Conservation (phyloP, 2,329 filamentous ascomycete species). For the Botrytis tulipae region DNA sequence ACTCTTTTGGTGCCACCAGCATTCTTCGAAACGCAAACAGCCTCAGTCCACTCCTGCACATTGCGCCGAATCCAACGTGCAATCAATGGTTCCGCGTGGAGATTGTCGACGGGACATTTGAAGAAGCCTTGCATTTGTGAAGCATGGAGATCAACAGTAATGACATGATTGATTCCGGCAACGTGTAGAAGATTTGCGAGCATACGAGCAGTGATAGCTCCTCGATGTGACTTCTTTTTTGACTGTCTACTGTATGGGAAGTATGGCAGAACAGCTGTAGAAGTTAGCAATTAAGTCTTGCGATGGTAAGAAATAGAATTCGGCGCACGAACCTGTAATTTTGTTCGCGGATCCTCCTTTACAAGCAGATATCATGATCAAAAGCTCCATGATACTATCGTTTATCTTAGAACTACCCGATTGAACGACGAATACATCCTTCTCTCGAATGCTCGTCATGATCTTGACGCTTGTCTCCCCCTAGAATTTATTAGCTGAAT, state of each 20-base stretch:
- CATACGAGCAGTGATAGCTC: conserved; percentile 95
- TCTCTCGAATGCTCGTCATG: conserved; percentile 80
- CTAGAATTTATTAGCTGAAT: conserved; percentile 42
- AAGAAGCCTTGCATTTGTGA: conserved; percentile 99
- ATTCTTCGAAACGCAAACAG: conserved; percentile 97
- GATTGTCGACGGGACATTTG: conserved; percentile 94
- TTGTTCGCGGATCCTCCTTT: conserved; percentile 97
- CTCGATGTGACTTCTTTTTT: conserved; percentile 97
- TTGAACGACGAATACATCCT: conserved; percentile 98
- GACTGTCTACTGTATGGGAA: conserved; percentile 99
- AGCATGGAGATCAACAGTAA: conserved; percentile 93
- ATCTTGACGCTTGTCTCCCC: conserved; percentile 70
- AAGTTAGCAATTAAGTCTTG: conserved; percentile 26
- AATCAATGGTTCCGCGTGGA: conserved; percentile 92
- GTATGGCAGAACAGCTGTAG: conserved; percentile 79
- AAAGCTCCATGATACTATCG: conserved; percentile 97
- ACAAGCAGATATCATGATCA: conserved; percentile 99
- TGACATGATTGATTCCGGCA: conserved; percentile 94
- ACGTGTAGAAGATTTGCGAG: conserved; percentile 91
- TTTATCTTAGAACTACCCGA: conserved; percentile 96
- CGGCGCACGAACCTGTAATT: conserved; percentile 72
- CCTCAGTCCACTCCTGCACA: conserved; percentile 81
- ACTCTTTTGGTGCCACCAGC: conserved; percentile 95
- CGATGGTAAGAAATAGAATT: background rate
- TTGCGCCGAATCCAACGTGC: conserved; percentile 93